Base-by-base conservation (phyloP, 192 early-diverging fungal genomes). In the Coemansia aciculifera region DNA sequence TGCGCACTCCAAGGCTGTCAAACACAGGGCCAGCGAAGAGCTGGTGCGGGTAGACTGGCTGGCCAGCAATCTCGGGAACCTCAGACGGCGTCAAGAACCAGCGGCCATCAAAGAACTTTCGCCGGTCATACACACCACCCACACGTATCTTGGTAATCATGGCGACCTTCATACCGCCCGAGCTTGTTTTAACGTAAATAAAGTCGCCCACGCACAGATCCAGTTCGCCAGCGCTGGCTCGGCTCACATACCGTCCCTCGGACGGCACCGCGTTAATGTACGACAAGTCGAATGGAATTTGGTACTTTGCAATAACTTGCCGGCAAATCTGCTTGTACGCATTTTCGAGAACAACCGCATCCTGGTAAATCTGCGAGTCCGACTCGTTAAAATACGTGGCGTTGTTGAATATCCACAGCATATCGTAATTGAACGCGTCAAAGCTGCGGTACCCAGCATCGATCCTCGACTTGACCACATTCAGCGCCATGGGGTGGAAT, bases 341-440 rank as follows among this genome's bases (percentile, higher is more conserved):
- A 24, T 60, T 73, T 24, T 84, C 81, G 3, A 84, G 64, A 3
- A 36, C 40, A 2, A 79, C 68, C 3, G 94, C 93, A 76, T 95
- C 92, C 40, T 89, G 75, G 67, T 94, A 92, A 4, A 98, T 85
- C 52, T 89, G 88, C 11, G 95, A 97, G 10, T 89, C 90, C 40
- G 90, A 85, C 62, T 89, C 90, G 75, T 98, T 98, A 78, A 94
- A 99, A 39, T 86, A 88, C 70, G 89, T 95, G 12, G 95, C 95
- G 68, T 99, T 99, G 63, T 91, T 85, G 72, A 97, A 95, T 79
- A 98, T 88, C 59, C 88, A 75, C 31, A 85, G 75, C 68, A 97
- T 86, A 75, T 99, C 97, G n/a, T 79, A 75, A 78, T 87, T 85
- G 67, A 96, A 94, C 21, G 86, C 84, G 11, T 87, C 81, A 46